A percentile compares a stretch with the other conserved stretches of the same genome.
phyloP scores from a whole-genome alignment of 2,329 filamentous ascomycete species.

The Drechslera avenae region DNA sequence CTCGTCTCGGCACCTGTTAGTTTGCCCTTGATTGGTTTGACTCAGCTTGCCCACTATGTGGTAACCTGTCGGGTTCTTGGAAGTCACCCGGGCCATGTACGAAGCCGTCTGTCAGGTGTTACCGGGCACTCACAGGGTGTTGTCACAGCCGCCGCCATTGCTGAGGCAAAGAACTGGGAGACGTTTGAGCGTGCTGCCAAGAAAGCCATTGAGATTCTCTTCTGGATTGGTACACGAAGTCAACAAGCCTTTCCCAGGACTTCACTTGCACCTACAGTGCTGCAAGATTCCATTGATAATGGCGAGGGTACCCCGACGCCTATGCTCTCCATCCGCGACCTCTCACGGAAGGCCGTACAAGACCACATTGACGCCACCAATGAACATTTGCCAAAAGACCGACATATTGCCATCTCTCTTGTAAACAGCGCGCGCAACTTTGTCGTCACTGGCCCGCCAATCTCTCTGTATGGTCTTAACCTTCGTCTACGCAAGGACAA shows the following conservation, averaged over 20 bases:
- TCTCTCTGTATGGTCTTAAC: slow-evolving; percentile 95
- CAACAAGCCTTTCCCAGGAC: slow-evolving; percentile 97
- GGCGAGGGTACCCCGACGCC: slow-evolving; percentile 95
- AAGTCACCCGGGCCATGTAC: slow-evolving; percentile 83
- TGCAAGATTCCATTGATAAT: slow-evolving; percentile 91
- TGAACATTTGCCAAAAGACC: slow-evolving; percentile 88
- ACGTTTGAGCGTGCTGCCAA: slow-evolving; percentile 80
- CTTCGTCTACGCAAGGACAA: slow-evolving; percentile 95
- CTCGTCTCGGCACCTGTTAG: slow-evolving; percentile 63
- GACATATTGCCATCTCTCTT: slow-evolving; percentile 92
- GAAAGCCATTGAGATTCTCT: slow-evolving; percentile 87
- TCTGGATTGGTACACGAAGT: slow-evolving; percentile 97
- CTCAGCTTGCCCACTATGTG: slow-evolving; percentile 93
- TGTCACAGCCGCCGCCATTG: slow-evolving; percentile 88
- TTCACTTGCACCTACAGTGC: slow-evolving; percentile 84
- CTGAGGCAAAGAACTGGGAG: slow-evolving; percentile 91
- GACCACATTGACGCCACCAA: slow-evolving; percentile 97
- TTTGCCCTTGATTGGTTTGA: slow-evolving; percentile 92
- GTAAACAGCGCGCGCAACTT: slow-evolving; percentile 97
- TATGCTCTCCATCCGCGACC: slow-evolving; percentile 96
- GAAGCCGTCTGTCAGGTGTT: slow-evolving; percentile 81
- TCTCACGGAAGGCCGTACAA: slow-evolving; percentile 85
- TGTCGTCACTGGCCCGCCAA: slow-evolving; percentile 93
- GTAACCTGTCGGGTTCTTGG: slow-evolving; percentile 93
- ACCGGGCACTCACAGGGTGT: slow-evolving; percentile 98